phyloP scores from a whole-genome alignment of 306 rosid species.

The Bauhinia variegata region DNA sequence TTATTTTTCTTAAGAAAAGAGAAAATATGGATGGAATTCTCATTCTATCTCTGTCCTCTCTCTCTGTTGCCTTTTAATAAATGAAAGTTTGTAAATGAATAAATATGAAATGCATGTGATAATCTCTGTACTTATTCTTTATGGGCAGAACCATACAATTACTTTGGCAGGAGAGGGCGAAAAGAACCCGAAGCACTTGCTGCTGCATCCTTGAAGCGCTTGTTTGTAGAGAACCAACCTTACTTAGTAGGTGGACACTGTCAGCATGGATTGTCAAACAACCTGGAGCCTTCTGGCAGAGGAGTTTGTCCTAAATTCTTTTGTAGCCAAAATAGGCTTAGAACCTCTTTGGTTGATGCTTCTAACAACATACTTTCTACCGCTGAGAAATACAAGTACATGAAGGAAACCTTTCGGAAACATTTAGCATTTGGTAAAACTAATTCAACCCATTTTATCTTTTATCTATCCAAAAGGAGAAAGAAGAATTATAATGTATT shows the following conservation, averaged over 20 bases:
- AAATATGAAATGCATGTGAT: conserved; percentile 10
- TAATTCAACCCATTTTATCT: conserved; percentile 5
- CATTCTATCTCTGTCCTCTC: conserved; percentile 11
- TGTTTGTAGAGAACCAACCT: conserved; percentile 93
- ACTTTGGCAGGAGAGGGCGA: conserved; percentile 90
- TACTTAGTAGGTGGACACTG: conserved; percentile 83
- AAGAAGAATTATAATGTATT: not conserved
- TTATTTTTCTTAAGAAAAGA: too few species aligned
- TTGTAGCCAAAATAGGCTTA: conserved; percentile 66
- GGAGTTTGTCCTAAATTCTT: conserved; percentile 75
- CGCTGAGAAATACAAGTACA: conserved; percentile 84
- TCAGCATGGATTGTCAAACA: conserved; percentile 68
- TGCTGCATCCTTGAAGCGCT: conserved; percentile 90
- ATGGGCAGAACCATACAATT: conserved; percentile 85
- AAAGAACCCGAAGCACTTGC: conserved; percentile 98
- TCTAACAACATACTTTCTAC: conserved; percentile 77
- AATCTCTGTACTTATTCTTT: conserved; percentile 30
- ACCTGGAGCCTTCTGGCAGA: conserved; percentile 63
- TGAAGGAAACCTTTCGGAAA: conserved; percentile 86
- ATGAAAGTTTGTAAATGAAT: too few species aligned
- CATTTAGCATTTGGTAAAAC: conserved; percentile 84
- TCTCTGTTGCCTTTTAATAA: not conserved
- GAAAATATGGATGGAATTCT: conserved; percentile 6
- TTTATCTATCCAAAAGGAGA: conserved; percentile 5
- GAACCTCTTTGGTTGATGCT: conserved; percentile 61